A percentile compares a stretch with the other conserved stretches of the same genome.
phyloP scores from a whole-genome alignment of 2,329 filamentous ascomycete genomes.

The Proliferodiscus dingleyae region DNA sequence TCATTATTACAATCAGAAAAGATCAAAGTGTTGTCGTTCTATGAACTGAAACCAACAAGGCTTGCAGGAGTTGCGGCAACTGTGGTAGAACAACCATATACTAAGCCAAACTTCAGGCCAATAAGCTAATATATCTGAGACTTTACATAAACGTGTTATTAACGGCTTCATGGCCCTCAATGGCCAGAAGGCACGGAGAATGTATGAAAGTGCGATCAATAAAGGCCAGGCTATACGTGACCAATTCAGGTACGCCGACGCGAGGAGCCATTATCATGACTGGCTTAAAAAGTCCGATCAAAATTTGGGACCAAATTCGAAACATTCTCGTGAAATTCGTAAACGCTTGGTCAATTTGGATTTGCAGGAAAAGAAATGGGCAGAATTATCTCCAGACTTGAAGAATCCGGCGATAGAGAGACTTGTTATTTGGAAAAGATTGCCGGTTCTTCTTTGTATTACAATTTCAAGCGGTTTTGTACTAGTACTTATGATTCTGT shows the following conservation, averaged over 20 bases:
- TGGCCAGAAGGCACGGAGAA: not conserved
- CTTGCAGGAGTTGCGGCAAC: conserved; percentile 2
- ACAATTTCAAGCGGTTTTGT: too few species aligned
- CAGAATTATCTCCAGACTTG: not conserved
- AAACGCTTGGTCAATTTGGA: not conserved
- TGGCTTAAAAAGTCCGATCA: conserved; percentile 9
- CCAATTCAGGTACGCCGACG: conserved; percentile 5
- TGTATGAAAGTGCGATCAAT: conserved; percentile 11
- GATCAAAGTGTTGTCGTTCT: conserved; percentile 8
- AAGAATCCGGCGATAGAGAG: conserved; percentile 1
- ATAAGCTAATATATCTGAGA: conserved; percentile 6
- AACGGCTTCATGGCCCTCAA: conserved; percentile 1
- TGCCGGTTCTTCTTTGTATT: too few species aligned
- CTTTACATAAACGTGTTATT: conserved; percentile 5
- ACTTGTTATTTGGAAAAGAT: not conserved
- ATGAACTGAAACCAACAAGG: conserved; percentile 7
- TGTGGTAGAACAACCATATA: not conserved
- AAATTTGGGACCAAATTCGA: conserved; percentile 7
- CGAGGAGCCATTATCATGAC: conserved; percentile 8
- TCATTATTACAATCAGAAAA: conserved; percentile 4
- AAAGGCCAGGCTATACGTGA: conserved; percentile 10
- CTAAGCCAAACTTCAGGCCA: not conserved
- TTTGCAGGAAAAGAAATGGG: conserved; percentile 1
- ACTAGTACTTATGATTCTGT: too few species aligned
- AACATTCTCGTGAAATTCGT: conserved; percentile 3